Conservation (phyloP, 1,284 basidiomycete genomes). For the Austroboletus novae-zelandiae region DNA sequence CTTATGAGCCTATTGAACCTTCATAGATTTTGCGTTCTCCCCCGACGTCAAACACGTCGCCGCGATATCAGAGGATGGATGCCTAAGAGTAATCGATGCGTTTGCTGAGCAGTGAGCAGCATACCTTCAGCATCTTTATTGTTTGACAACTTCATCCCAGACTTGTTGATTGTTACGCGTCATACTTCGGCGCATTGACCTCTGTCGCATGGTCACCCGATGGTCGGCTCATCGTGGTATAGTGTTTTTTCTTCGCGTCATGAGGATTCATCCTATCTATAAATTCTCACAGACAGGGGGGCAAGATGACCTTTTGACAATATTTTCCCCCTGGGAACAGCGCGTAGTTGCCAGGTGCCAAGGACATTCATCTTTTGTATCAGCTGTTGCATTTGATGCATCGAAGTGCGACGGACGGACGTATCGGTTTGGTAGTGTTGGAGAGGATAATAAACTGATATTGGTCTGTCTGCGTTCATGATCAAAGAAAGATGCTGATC, state of each 20-base stretch:
- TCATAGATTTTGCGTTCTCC: constrained; percentile 81
- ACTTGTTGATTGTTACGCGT: constrained; percentile 85
- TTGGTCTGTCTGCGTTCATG: constrained; percentile 48
- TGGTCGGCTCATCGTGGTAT: constrained; percentile 84
- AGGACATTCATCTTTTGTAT: constrained; percentile 94
- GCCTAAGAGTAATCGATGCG: constrained; percentile 83
- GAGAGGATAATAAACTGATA: constrained; percentile 92
- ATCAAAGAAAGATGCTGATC: not conserved
- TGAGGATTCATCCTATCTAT: constrained; percentile 1
- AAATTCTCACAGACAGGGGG: constrained; percentile 61
- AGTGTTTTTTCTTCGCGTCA: constrained; percentile 16
- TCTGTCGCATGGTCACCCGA: constrained; percentile 95
- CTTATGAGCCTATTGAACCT: not conserved
- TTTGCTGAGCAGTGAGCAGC: constrained; percentile 73
- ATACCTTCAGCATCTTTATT: not conserved
- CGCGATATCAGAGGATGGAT: constrained; percentile 86
- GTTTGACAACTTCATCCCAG: constrained; percentile 36
- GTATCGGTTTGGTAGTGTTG: constrained; percentile 90
- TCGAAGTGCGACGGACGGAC: constrained; percentile 81
- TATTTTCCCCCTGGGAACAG: constrained; percentile 89
- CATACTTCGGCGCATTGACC: constrained; percentile 88
- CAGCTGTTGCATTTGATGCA: constrained; percentile 87
- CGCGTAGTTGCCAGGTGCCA: constrained; percentile 95
- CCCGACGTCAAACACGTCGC: constrained; percentile 87
- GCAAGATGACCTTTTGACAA: constrained; percentile 92